phyloP scores from a whole-genome alignment of 148 eudicot genomes.

The Amaranthus hypochondriacus region DNA sequence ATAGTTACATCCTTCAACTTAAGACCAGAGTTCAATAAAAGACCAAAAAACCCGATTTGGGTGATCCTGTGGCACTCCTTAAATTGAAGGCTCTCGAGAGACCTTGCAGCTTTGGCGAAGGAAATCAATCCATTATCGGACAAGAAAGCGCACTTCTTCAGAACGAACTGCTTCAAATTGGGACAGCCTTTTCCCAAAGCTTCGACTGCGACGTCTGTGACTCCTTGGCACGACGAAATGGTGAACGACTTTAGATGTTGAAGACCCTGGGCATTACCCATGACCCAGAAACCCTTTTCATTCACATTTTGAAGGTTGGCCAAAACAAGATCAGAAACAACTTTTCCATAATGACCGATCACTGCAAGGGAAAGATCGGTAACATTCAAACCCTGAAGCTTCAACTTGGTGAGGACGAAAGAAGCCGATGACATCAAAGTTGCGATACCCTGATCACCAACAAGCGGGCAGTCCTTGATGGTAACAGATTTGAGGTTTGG shows the following conservation, averaged over 20 bases:
- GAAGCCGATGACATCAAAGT: conserved; percentile 51
- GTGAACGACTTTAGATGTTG: conserved; percentile 55
- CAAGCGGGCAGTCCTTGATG: conserved; percentile 66
- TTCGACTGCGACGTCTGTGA: conserved; percentile 68
- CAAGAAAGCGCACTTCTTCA: conserved; percentile 46
- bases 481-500: conserved; percentile 44
- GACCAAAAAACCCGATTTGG: conserved; percentile 67
- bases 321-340: conserved; percentile 54
- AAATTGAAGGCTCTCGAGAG: conserved; percentile 62
- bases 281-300: conserved; percentile 91
- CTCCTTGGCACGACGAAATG: conserved; percentile 58
- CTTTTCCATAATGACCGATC: conserved; percentile 66
- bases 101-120: conserved; percentile 45
- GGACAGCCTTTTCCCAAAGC: conserved; percentile 81
- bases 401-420: conserved; percentile 43
- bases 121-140: conserved; percentile 78
- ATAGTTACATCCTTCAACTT: conserved; percentile 64
- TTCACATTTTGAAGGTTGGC: conserved; percentile 56
- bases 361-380: conserved; percentile 80
- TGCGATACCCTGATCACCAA: conserved; percentile 79
- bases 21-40: conserved; percentile 52
- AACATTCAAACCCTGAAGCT: conserved; percentile 63
- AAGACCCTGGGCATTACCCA: conserved; percentile 75
- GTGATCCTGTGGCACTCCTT: conserved; percentile 93
- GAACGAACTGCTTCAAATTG: conserved; percentile 48